These are phyloP conservation scores for Phaeotremella fagi DNA, from an alignment of 768 basidiomycete genomes.

Conservation along the genomic window DNA sequence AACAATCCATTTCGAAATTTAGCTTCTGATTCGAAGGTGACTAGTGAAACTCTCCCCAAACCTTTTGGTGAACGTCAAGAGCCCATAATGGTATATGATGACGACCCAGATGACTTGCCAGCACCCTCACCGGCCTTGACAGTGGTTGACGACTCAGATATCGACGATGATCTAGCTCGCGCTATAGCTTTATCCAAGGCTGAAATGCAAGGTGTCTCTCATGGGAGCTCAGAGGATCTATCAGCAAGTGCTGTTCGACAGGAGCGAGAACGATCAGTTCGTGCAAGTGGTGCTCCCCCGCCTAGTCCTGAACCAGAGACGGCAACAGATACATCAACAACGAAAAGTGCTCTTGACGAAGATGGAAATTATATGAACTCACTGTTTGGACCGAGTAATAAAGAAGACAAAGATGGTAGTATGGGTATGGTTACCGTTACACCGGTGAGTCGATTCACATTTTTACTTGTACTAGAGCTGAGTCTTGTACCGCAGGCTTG, in stretches of 20 bases:
- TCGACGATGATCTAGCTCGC: slow-evolving; percentile 27
- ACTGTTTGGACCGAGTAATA: slow-evolving; percentile 37
- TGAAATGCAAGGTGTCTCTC: neutral
- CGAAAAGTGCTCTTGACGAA: slow-evolving; percentile 10
- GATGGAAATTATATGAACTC: slow-evolving; percentile 5
- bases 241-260: slow-evolving; percentile 6
- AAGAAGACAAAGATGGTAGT: slow-evolving; percentile 29
- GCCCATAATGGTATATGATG: neutral
- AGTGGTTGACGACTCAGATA: slow-evolving; percentile 23
- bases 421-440: slow-evolving; percentile 16
- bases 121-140: slow-evolving; percentile 4
- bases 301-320: slow-evolving; percentile 21
- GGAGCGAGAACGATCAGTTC: slow-evolving; percentile 27
- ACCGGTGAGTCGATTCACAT: slow-evolving; percentile 14
- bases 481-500: neutral
- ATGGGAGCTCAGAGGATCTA: neutral
- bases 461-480: neutral
- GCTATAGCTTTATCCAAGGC: slow-evolving; percentile 22
- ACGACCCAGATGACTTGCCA: neutral
- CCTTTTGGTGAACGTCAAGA: too few species aligned
- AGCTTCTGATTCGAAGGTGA: slow-evolving; percentile 1
- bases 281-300: slow-evolving; percentile 33
- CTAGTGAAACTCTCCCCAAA: too few species aligned
- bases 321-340: neutral
- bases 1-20: slow-evolving; percentile 20